These are phyloP conservation scores for Pisolithus thermaeus DNA, from an alignment of 1,284 basidiomycete species.

Conservation along the genomic window DNA sequence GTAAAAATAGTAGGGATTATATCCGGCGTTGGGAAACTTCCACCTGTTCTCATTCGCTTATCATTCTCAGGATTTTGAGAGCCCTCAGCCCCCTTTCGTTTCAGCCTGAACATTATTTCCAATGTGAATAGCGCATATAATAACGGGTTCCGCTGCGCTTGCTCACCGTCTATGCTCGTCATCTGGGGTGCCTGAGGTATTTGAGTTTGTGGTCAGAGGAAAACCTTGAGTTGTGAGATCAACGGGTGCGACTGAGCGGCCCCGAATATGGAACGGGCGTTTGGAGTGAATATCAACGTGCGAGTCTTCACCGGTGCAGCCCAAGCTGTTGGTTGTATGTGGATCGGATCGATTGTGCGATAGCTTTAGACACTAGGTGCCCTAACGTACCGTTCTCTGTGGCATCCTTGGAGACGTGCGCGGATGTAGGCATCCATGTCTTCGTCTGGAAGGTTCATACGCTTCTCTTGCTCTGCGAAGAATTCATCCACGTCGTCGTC, in stretches of 20 bases:
- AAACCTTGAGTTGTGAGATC: background rate
- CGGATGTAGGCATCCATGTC: constrained; percentile 32
- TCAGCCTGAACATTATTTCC: constrained; percentile 2
- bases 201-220: constrained; percentile 1
- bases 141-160: background rate
- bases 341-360: background rate
- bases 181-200: background rate
- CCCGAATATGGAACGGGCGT: background rate
- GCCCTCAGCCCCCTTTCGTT: background rate
- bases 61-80: background rate
- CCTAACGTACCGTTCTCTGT: constrained; percentile 17
- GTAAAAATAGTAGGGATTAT: background rate
- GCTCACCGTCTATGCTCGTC: constrained; percentile 11
- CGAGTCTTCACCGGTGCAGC: background rate
- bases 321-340: constrained; percentile 6
- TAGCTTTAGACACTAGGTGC: background rate
- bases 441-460: constrained; percentile 50
- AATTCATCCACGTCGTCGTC: constrained; percentile 34
- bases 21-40: background rate
- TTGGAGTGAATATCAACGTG: constrained; percentile 1
- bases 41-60: background rate
- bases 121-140: background rate
- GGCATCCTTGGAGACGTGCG: constrained; percentile 15
- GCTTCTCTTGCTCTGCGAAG: constrained; percentile 47
- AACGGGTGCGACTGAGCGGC: background rate